These are phyloP conservation scores for Neurospora sp. DNA, from an alignment of 495 filamentous ascomycete species.

Conservation along the genomic window DNA sequence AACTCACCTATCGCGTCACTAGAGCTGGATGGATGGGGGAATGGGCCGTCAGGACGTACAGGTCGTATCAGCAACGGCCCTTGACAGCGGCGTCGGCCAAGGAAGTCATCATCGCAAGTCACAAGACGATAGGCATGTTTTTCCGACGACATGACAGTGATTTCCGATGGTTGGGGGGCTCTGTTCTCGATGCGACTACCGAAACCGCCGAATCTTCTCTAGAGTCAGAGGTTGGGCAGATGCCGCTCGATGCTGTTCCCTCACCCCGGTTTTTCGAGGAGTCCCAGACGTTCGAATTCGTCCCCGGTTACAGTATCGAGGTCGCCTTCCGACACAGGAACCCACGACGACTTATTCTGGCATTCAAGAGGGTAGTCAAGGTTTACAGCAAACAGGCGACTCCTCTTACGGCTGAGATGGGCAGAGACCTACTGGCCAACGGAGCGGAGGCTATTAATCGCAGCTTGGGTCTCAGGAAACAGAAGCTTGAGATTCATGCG, in stretches of 20 bases:
- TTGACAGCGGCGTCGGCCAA: conserved; percentile 27
- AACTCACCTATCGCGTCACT: conserved; percentile 32
- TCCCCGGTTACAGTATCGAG: conserved; percentile 34
- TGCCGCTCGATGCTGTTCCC: conserved; percentile 30
- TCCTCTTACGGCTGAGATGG: conserved; percentile 28
- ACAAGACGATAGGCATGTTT: conserved; percentile 36
- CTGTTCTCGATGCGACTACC: conserved; percentile 21
- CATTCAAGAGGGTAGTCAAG: conserved; percentile 21
- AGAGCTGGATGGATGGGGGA: conserved; percentile 24
- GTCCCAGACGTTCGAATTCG: conserved; percentile 30
- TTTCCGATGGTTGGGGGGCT: conserved; percentile 32
- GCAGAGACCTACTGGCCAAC: conserved; percentile 31
- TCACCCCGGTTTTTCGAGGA: conserved; percentile 31
- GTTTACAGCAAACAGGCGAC: conserved; percentile 30
- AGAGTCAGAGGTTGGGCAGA: conserved; percentile 21
- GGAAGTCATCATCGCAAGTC: conserved; percentile 32
- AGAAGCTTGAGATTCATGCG: conserved; percentile 21
- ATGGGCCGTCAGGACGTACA: conserved; percentile 34
- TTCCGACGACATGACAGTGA: conserved; percentile 32
- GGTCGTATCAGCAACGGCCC: conserved; percentile 36
- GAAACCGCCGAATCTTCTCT: conserved; percentile 19
- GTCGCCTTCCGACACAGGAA: conserved; percentile 30
- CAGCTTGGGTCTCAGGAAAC: conserved; percentile 25
- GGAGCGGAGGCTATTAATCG: conserved; percentile 25
- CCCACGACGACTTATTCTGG: conserved; percentile 17